phyloP scores from a whole-genome alignment of 139 green algal genomes.

The Limnomonas spitsbergensis region DNA sequence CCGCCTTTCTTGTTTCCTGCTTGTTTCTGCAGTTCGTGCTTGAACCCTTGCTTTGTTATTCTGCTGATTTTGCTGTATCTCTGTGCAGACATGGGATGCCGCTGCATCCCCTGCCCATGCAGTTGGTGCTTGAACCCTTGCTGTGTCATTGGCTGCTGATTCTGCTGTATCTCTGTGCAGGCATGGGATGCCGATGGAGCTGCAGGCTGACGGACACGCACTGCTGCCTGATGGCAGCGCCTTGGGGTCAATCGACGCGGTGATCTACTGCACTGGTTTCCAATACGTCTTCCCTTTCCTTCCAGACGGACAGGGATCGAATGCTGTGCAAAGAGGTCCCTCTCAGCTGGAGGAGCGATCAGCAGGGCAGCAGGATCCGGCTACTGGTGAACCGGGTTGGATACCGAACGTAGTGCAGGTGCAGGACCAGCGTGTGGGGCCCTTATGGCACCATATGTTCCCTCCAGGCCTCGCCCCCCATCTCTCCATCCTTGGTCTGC shows the following conservation, averaged over 20 bases:
- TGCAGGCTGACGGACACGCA: not conserved
- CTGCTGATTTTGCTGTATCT: too few species aligned
- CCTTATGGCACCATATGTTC: slow-evolving; percentile 66
- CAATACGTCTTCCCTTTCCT: slow-evolving; percentile 73
- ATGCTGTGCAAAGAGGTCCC: too few species aligned
- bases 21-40: too few species aligned
- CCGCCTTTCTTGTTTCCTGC: too few species aligned
- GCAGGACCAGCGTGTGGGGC: slow-evolving; percentile 52
- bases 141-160: too few species aligned
- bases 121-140: too few species aligned
- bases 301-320: not conserved
- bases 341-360: not conserved
- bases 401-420: slow-evolving; percentile 21
- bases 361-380: not conserved
- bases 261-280: slow-evolving; percentile 78
- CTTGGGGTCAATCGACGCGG: slow-evolving; percentile 40
- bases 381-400: too few species aligned
- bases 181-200: not conserved
- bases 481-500: slow-evolving; percentile 74
- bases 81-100: not conserved
- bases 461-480: slow-evolving; percentile 43
- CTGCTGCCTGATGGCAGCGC: not conserved
- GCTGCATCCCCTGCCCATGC: too few species aligned
- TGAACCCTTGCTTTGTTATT: too few species aligned
- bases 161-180: not conserved